Conservation (phyloP, 2,329 filamentous ascomycete species). For the Leptographium wingfieldii region DNA sequence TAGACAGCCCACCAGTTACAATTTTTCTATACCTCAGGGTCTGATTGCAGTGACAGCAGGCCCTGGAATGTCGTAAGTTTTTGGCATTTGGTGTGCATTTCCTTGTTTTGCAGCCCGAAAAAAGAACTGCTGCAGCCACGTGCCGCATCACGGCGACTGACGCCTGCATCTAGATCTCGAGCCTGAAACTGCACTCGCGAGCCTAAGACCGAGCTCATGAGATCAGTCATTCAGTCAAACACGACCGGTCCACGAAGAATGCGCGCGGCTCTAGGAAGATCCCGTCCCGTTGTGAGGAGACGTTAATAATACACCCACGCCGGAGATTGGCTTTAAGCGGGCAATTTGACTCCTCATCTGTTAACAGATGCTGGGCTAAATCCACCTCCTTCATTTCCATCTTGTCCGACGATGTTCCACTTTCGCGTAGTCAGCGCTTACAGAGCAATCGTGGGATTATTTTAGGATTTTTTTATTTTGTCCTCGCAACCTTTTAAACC, state of each 20-base stretch:
- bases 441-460: not conserved
- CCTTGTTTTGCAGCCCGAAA: not conserved
- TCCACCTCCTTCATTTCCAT: not conserved
- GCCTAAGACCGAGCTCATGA: not conserved
- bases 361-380: not conserved
- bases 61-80: not conserved
- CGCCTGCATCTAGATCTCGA: not conserved
- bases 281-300: not conserved
- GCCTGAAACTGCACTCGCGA: no score
- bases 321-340: no score
- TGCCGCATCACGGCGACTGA: not conserved
- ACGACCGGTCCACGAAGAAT: no score
- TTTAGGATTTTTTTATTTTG: conserved; percentile 5
- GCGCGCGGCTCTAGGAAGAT: not conserved
- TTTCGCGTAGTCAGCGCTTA: not conserved
- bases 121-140: not conserved
- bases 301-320: no score
- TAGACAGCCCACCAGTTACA: not conserved
- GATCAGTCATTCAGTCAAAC: not conserved
- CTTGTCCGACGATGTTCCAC: not conserved
- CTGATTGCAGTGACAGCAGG: not conserved
- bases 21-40: not conserved
- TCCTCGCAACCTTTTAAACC: conserved; percentile 1
- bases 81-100: not conserved
- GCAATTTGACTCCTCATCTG: not conserved